Conservation (phyloP, 1,139 yeast species). For the Spencermartinsiella ligniputridi region DNA sequence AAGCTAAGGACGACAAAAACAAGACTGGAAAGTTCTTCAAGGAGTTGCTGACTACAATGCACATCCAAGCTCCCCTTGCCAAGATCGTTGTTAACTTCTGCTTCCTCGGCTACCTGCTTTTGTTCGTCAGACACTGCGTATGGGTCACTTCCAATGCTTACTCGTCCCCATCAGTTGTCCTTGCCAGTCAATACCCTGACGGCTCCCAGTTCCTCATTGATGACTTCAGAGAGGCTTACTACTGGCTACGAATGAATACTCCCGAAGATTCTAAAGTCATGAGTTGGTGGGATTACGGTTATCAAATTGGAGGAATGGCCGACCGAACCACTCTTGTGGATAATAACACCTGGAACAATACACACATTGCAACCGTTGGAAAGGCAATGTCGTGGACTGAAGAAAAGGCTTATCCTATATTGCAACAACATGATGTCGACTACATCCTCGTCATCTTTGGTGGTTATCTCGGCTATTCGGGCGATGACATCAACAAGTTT, state of each 20-base stretch:
- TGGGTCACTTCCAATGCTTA: constrained; percentile 97
- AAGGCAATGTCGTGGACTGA: constrained; percentile 93
- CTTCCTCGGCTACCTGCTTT: constrained; percentile 66
- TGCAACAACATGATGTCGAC: constrained; percentile 91
- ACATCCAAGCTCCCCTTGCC: constrained; percentile 42
- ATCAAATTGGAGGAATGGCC: constrained; percentile 99
- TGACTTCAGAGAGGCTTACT: constrained; percentile 98
- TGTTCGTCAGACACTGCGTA: constrained; percentile 92
- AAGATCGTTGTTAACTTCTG: constrained; percentile 63
- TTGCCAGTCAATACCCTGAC: constrained; percentile 79
- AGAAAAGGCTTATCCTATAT: constrained; percentile 80
- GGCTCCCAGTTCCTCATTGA: constrained; percentile 85
- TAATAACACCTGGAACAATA: constrained; percentile 99
- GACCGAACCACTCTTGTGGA: constrained; percentile 98
- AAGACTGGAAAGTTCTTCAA: constrained; percentile 13
- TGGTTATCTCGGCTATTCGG: constrained; percentile 88
- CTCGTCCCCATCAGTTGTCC: constrained; percentile 95
- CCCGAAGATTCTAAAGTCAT: constrained; percentile 92
- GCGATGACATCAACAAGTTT: constrained; percentile 96
- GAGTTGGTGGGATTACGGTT: constrained; percentile 99
- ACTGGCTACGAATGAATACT: constrained; percentile 98
- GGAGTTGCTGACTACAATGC: constrained; percentile 10
- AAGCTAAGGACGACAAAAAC: constrained; percentile 11
- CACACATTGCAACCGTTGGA: constrained; percentile 99
- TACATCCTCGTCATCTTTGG: constrained; percentile 92